Percentiles rank a stretch among this genome's conserved stretches.
These are phyloP conservation scores for Cyclocybe aegerita DNA, from an alignment of 768 basidiomycete species.

Conservation along the genomic window DNA sequence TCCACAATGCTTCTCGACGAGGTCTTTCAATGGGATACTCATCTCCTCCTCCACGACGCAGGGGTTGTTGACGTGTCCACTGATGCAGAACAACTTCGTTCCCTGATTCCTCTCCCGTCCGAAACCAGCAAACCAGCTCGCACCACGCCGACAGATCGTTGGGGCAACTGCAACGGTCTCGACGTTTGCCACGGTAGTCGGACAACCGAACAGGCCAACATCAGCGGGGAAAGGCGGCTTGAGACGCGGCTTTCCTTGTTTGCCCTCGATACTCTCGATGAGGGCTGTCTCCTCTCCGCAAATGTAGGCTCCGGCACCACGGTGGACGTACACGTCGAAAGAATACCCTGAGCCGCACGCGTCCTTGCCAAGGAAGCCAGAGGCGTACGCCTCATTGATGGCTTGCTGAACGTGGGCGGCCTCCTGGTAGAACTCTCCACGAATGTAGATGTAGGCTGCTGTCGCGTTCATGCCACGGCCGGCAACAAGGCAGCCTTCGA, in stretches of 20 bases:
- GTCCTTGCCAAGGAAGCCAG: conserved; percentile 85
- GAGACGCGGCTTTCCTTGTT: conserved; percentile 96
- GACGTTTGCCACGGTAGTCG: conserved; percentile 96
- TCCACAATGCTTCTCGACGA: conserved; percentile 96
- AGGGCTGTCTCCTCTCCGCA: conserved; percentile 98
- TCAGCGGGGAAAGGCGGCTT: conserved; percentile 99
- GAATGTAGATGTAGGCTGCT: conserved; percentile 99
- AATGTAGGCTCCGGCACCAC: conserved; percentile 97
- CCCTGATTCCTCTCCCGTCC: conserved; percentile 92
- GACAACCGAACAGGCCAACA: conserved; percentile 96
- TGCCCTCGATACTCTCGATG: conserved; percentile 96
- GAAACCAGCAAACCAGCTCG: conserved; percentile 89
- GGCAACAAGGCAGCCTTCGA: conserved; percentile 97
- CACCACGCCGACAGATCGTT: conserved; percentile 90
- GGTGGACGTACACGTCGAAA: conserved; percentile 99
- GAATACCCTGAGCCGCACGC: conserved; percentile 89
- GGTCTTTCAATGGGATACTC: conserved; percentile 92
- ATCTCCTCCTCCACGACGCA: conserved; percentile 99
- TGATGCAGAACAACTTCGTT: conserved; percentile 96
- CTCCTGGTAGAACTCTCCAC: conserved; percentile 97
- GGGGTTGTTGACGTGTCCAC: conserved; percentile 97
- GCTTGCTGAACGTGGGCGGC: conserved; percentile 93
- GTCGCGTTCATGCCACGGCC: conserved; percentile 97
- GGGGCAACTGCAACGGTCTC: conserved; percentile 98
- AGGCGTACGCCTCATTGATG: conserved; percentile 91